Conservation (phyloP, 208 protist genomes). For the Wallacemonas sp. region DNA sequence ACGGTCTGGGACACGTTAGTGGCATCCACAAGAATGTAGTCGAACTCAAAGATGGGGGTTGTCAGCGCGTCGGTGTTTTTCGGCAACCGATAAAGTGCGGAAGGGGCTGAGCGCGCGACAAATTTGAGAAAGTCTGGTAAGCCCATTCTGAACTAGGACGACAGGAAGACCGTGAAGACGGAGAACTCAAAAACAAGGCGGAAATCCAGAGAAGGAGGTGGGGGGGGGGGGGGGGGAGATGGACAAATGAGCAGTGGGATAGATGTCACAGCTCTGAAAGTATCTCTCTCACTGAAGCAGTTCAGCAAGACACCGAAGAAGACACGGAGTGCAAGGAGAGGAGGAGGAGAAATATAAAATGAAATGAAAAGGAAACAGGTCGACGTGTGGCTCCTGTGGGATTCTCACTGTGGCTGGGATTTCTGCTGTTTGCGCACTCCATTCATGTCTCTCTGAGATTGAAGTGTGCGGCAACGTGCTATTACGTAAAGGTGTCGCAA, state of each 20-base stretch:
- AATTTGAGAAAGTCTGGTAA: constrained; percentile 89
- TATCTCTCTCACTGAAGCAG: too few species aligned
- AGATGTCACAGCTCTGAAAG: too few species aligned
- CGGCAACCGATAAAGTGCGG: constrained; percentile 60
- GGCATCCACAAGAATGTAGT: constrained; percentile 86
- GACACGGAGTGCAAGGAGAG: not conserved
- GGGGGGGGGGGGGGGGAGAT: not conserved
- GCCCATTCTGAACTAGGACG: constrained; percentile 55
- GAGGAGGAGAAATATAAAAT: constrained; percentile 11
- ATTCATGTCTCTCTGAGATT: too few species aligned
- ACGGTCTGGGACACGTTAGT: constrained; percentile 81
- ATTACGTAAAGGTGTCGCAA: too few species aligned
- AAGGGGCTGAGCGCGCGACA: constrained; percentile 56
- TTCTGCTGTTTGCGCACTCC: too few species aligned
- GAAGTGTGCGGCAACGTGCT: too few species aligned
- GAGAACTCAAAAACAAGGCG: not conserved
- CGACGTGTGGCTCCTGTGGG: too few species aligned
- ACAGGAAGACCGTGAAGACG: too few species aligned
- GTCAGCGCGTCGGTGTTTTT: not conserved
- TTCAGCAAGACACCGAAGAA: constrained; percentile 29
- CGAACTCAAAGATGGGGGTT: constrained; percentile 35
- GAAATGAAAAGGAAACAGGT: not conserved
- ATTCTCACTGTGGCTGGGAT: too few species aligned
- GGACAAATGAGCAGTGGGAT: too few species aligned
- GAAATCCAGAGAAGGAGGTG: not conserved